Evolutionary conservation across 306 rosid genomes (phyloP), one percentile per base, ranked within the genome.

Genomic region (Sicyos baderoa): DNA sequence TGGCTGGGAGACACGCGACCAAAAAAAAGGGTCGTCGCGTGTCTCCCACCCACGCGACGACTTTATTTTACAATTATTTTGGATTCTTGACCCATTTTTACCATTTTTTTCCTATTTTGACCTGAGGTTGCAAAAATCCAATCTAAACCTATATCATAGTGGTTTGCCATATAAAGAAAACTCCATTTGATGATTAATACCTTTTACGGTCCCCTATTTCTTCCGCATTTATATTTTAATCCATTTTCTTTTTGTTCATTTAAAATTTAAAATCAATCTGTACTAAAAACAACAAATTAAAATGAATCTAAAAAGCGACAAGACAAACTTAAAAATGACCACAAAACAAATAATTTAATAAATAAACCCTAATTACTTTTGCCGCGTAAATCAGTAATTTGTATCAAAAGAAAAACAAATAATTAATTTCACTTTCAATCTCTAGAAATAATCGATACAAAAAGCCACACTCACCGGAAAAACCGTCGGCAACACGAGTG

Each of bases 401-500:
- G 18, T 65, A 12, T 18, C 16, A 17, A 44, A 13, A 25, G 2
- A 23, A 58, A 2, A 4, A 11, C 1, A 57, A 57, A 6, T 1
- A 55, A 55, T 21, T 21, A 3, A 18, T 12, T 63, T 29, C 40
- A 40, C n/a, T 62, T 18, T 62, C 45, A 27, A 60, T 58, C 19
- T 58, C 6, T 58, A 27, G 47, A 35, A 29, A 35, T 29, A 60
- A 35, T 35, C 48, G 70, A 11, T 17, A 19, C 70, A 19, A 35
- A 19, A 35, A 63, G 69, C n/a, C 18, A 9, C 68, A 14, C 69
- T 42, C 2, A 9, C 45, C 45, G 63, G 15, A 29, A 13, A 40
- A 64, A 64, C 70, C 51, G 70, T 64, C 70, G 54, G 70, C 53
- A 50, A 19, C 12, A 66, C 22, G 55, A 47, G 55, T 12, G 13